Conservation (phyloP, 2,329 filamentous ascomycete species). For the Monilinia vaccinii-corymbosi region DNA sequence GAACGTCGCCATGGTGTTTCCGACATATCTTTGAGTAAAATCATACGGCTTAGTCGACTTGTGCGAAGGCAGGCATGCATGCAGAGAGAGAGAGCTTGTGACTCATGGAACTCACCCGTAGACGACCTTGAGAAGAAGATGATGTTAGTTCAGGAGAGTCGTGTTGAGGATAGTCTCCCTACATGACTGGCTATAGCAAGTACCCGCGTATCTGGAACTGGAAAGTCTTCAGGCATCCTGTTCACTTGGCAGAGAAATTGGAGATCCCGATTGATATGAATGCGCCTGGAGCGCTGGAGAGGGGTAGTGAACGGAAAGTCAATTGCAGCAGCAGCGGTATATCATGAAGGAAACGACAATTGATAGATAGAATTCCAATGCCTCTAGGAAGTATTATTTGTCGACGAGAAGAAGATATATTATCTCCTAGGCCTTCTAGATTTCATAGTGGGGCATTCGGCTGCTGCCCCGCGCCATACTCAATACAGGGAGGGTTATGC, state of each 20-base stretch:
- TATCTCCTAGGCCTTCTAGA: background rate
- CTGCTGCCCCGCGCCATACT: conserved; percentile 7
- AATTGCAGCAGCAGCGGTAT: background rate
- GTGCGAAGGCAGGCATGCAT: background rate
- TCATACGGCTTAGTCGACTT: conserved; percentile 14
- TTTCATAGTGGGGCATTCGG: conserved; percentile 2
- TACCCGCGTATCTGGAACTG: conserved; percentile 55
- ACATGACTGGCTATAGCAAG: conserved; percentile 94
- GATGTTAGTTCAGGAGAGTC: conserved; percentile 20
- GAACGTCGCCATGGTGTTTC: conserved; percentile 94
- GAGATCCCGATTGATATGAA: background rate
- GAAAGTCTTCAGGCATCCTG: conserved; percentile 26
- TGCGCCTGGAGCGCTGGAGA: background rate
- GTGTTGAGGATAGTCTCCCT: conserved; percentile 34
- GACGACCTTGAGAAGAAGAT: conserved; percentile 48
- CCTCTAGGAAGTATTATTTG: background rate
- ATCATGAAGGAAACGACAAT: background rate
- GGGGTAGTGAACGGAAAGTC: background rate
- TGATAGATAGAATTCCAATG: background rate
- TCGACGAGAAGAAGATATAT: background rate
- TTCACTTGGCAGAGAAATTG: background rate
- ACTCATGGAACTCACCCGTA: conserved; percentile 51
- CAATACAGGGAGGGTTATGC: background rate
- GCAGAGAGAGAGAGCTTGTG: conserved; percentile 2
- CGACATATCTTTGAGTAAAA: conserved; percentile 66